These are phyloP conservation scores for Sporobolus alterniflorus DNA, from an alignment of 202 grass and related monocot genomes.

Conservation along the genomic window DNA sequence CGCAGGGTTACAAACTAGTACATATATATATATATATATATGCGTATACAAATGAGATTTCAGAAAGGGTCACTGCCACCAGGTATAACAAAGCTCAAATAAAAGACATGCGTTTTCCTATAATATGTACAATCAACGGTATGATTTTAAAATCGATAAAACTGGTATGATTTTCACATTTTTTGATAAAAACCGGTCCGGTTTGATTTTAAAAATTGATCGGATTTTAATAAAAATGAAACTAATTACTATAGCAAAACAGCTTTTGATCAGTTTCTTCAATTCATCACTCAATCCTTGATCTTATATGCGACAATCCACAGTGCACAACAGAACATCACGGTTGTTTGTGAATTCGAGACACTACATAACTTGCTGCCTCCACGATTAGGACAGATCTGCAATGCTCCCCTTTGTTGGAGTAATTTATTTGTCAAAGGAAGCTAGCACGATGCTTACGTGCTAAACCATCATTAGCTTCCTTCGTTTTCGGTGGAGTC, in stretches of 20 bases:
- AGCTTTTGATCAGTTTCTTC: no score
- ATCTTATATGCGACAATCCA: background rate
- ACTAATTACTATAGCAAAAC: no score
- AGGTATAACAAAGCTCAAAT: background rate
- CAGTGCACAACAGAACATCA: conserved; percentile 1
- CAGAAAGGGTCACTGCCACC: background rate
- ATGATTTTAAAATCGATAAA: no score
- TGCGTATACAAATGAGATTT: no score
- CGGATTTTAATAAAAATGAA: background rate
- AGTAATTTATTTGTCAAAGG: conserved; percentile 38
- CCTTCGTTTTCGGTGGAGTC: conserved; percentile 27
- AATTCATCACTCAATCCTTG: background rate
- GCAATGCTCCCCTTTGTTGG: conserved; percentile 27
- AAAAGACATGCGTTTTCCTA: background rate
- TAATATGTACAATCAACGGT: no score
- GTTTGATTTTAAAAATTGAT: background rate
- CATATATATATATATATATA: no score
- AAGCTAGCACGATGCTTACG: background rate
- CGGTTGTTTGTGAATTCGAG: conserved; percentile 5
- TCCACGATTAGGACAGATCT: conserved; percentile 18
- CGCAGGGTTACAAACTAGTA: no score
- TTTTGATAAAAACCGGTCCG: no score
- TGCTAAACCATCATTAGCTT: conserved; percentile 33
- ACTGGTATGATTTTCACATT: no score
- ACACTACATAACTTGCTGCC: conserved; percentile 1